These are phyloP conservation scores for Pichia eremophila DNA, from an alignment of 805 yeast genomes.

Conservation along the genomic window DNA sequence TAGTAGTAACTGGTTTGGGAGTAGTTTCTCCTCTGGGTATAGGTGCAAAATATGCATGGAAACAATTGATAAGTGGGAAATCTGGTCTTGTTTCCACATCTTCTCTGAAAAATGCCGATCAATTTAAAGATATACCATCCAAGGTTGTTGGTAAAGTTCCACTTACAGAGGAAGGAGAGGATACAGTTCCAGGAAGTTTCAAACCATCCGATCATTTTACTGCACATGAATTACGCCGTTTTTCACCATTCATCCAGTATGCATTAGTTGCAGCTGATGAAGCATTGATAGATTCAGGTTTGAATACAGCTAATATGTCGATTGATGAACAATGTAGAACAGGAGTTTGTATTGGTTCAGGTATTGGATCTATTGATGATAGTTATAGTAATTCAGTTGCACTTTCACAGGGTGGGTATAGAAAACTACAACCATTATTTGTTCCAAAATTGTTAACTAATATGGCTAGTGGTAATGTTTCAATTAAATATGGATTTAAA, in stretches of 20 bases:
- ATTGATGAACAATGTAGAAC: slow-evolving; percentile 29
- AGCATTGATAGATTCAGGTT: slow-evolving; percentile 63
- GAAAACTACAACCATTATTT: slow-evolving; percentile 74
- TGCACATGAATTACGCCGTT: slow-evolving; percentile 42
- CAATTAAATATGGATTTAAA: slow-evolving; percentile 62
- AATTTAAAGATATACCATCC: slow-evolving; percentile 51
- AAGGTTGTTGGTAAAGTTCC: slow-evolving; percentile 74
- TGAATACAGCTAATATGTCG: slow-evolving; percentile 29
- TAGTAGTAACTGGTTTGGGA: slow-evolving; percentile 90
- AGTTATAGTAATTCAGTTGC: slow-evolving; percentile 50
- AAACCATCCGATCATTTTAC: slow-evolving; percentile 40
- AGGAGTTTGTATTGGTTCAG: slow-evolving; percentile 88
- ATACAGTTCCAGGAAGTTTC: slow-evolving; percentile 30
- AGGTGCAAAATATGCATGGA: slow-evolving; percentile 50
- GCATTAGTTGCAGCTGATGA: slow-evolving; percentile 70
- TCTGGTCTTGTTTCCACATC: slow-evolving; percentile 55
- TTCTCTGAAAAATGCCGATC: slow-evolving; percentile 32
- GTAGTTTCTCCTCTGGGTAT: slow-evolving; percentile 79
- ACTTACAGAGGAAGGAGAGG: slow-evolving; percentile 27
- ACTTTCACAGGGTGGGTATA: slow-evolving; percentile 38
- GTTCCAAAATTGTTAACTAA: slow-evolving; percentile 77
- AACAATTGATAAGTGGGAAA: slow-evolving; percentile 36
- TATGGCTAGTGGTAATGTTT: slow-evolving; percentile 91
- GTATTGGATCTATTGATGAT: slow-evolving; percentile 82
- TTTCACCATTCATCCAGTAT: slow-evolving; percentile 68